Percentiles rank a stretch among this genome's conserved stretches.
Evolutionary conservation across 192 early-diverging fungal species (phyloP).

Genomic region (Backusella tuberculispora): DNA sequence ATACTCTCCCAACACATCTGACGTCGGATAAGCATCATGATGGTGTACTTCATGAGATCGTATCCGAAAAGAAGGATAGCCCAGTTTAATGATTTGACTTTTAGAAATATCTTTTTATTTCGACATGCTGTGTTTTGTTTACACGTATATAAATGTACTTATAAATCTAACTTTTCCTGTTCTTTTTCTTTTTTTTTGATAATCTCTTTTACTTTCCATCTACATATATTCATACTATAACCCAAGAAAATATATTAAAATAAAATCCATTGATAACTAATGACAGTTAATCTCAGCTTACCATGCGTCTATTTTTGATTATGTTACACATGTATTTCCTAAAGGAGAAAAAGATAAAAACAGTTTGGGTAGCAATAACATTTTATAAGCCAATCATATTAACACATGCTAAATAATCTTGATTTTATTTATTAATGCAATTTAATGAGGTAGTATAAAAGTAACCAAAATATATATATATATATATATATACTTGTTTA

Average conservation of each 20-base stretch:
- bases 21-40: not conserved
- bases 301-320: not conserved
- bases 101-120: not conserved
- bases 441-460: not conserved
- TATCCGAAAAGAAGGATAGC: conserved; percentile 2
- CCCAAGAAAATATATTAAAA: not conserved
- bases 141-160: conserved; percentile 2
- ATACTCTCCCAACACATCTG: not conserved
- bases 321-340: not conserved
- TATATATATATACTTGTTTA: not conserved
- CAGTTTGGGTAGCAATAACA: not conserved
- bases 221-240: conserved; percentile 13
- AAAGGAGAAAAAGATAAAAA: not conserved
- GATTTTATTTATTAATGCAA: conserved; percentile 3
- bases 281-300: not conserved
- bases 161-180: not conserved
- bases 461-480: not conserved
- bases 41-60: not conserved
- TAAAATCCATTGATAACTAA: not conserved
- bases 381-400: not conserved
- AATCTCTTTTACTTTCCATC: not conserved
- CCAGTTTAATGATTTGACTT: not conserved
- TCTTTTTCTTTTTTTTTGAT: not conserved
- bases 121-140: conserved; percentile 10
- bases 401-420: conserved; percentile 7